Evolutionary conservation across 2,329 filamentous ascomycete genomes (phyloP).

Genomic region (Neospermospora avenae): DNA sequence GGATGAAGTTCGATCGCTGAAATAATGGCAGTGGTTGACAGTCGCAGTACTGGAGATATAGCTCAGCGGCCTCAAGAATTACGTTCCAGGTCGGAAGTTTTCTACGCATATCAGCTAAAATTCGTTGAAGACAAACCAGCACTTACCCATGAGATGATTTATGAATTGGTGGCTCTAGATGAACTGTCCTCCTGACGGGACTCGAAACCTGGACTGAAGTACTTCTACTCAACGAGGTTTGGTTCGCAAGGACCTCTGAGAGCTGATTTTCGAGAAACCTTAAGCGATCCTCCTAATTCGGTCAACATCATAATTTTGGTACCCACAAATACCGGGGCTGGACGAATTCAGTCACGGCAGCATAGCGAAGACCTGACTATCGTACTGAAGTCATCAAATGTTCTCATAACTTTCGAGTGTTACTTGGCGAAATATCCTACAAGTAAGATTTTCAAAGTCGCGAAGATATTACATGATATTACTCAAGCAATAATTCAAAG

Average conservation of each 20-base stretch:
- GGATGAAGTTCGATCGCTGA: slow-evolving; percentile 39
- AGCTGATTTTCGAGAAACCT: slow-evolving; percentile 30
- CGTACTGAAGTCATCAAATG: too few species aligned
- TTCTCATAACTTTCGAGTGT: too few species aligned
- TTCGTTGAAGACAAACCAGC: neutral
- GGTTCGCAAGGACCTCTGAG: slow-evolving; percentile 29
- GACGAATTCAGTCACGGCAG: too few species aligned
- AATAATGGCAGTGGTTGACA: slow-evolving; percentile 50
- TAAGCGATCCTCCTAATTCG: slow-evolving; percentile 29
- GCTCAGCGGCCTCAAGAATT: slow-evolving; percentile 38
- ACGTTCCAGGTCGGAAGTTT: slow-evolving; percentile 40
- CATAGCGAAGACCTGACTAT: too few species aligned
- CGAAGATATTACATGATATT: too few species aligned
- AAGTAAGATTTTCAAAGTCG: too few species aligned
- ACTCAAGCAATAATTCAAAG: too few species aligned
- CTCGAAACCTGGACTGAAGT: slow-evolving; percentile 12
- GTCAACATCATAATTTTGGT: neutral
- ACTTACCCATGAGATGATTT: slow-evolving; percentile 18
- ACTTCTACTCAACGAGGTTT: slow-evolving; percentile 16
- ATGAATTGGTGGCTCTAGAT: neutral
- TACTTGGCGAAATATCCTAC: too few species aligned
- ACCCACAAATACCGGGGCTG: too few species aligned
- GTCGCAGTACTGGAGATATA: slow-evolving; percentile 47
- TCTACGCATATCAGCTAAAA: slow-evolving; percentile 10
- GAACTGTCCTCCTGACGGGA: slow-evolving; percentile 9